Base-by-base conservation (phyloP, 805 yeast species). In the Yamadazyma scolyti region DNA sequence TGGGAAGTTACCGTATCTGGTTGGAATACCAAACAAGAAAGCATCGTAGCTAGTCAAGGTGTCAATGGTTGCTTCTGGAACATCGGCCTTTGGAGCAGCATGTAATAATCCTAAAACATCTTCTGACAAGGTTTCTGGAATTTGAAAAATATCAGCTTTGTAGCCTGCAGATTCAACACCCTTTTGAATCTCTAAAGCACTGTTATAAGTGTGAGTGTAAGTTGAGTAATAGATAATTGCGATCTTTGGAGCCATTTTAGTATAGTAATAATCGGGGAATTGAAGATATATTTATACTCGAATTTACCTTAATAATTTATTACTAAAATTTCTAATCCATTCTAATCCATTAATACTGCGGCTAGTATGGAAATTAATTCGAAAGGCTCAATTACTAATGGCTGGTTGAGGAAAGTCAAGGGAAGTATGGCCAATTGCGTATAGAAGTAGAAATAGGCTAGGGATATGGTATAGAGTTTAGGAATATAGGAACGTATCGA, bases 11-110 rank as follows among this genome's bases (percentile, higher is more conserved):
- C 94, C 95, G 54, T 52, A 85, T 58, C 95, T 73, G 18, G 94
- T 82, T 42, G 95, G 94, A 36, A 84, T 56, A 44, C 95, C 95
- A 45, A 85, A 80, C 42, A 85, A 46, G 56, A 82, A 80, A 9
- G 78, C 87, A 52, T 85, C 94, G 60, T 79, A 82, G 36, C 73
- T 62, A 15, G 58, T 58, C 48, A 86, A 67, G 6, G 75, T 71
- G 11, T 73, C 80, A 5, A 61, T 48, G 7, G 79, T 68, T 20
- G 83, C 84, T 36, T 73, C 56, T 33, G 87, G 87, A 34, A 71
- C 63, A 17, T 59, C 60, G 37, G 41, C 40, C 22, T 44, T 40
- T n/a, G 53, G 51, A 12, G 40, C 30, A 13, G 41, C 42, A 22
- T 42, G 25, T 31, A 48, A 33, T n/a, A 28, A 19, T 9, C 26